Evolutionary conservation across 371 early-diverging fungal species (phyloP).

Genomic region (Rhizopus stolonifer): DNA sequence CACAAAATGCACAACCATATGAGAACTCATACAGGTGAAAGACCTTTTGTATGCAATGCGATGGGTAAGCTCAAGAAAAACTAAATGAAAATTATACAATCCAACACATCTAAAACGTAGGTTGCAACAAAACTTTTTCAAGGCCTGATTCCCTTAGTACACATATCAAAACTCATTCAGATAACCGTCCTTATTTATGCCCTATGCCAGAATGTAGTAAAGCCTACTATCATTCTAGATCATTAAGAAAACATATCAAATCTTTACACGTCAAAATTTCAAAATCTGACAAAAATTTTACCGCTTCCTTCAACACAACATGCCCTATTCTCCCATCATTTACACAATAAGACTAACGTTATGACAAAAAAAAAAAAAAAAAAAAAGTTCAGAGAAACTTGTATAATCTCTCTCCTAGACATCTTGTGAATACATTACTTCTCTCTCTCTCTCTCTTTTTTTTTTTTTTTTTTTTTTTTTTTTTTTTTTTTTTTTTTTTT

Average conservation of each 20-base stretch:
- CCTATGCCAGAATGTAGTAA: conserved; percentile 58
- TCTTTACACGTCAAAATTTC: conserved; percentile 4
- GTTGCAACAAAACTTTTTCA: conserved; percentile 82
- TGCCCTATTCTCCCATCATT: background rate
- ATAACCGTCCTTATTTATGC: conserved; percentile 71
- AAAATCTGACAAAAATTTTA: background rate
- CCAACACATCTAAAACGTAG: conserved; percentile 6
- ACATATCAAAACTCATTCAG: conserved; percentile 85
- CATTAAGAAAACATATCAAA: conserved; percentile 65
- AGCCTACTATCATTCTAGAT: conserved; percentile 76
- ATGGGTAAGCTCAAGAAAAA: too few species aligned
- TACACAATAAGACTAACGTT: background rate
- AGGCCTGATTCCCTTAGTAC: conserved; percentile 87
- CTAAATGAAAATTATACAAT: too few species aligned
- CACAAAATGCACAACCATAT: conserved; percentile 89
- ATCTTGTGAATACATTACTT: too few species aligned
- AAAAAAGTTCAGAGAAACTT: too few species aligned
- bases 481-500: too few species aligned
- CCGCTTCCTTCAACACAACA: background rate
- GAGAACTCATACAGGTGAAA: conserved; percentile 85
- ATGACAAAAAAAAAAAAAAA: too few species aligned
- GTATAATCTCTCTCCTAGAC: too few species aligned
- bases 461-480: too few species aligned
- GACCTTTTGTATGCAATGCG: conserved; percentile 56
- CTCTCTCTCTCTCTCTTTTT: too few species aligned